Evolutionary conservation across 129 eudicot genomes (phyloP).

Genomic region (Escallonia herrerae): DNA sequence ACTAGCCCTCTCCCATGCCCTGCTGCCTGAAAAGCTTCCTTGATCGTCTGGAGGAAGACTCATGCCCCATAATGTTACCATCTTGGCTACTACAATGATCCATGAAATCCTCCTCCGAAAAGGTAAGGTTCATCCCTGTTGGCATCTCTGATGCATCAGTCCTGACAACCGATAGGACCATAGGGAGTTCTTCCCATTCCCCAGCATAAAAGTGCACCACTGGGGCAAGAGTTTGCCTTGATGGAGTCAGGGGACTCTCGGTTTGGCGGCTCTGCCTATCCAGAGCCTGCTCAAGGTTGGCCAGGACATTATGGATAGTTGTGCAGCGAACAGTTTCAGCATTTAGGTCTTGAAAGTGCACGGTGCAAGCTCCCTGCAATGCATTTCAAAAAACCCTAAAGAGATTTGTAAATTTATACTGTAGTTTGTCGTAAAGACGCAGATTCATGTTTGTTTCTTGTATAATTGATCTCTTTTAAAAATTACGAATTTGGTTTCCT

Average conservation of each 20-base stretch:
- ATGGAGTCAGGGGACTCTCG: slow-evolving; percentile 61
- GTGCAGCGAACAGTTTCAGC: slow-evolving; percentile 67
- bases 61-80: slow-evolving; percentile 40
- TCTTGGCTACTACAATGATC: slow-evolving; percentile 66
- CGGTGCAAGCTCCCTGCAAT: slow-evolving; percentile 65
- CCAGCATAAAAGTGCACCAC: slow-evolving; percentile 60
- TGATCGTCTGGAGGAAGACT: slow-evolving; percentile 40
- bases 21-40: slow-evolving; percentile 61
- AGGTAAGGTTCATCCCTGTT: slow-evolving; percentile 43
- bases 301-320: slow-evolving; percentile 64
- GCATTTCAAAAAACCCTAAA: not conserved
- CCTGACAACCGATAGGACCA: slow-evolving; percentile 45
- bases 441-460: no score
- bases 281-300: slow-evolving; percentile 69
- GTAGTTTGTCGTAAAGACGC: no score
- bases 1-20: slow-evolving; percentile 72
- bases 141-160: slow-evolving; percentile 39
- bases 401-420: no score
- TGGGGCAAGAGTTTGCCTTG: slow-evolving; percentile 52
- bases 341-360: slow-evolving; percentile 65
- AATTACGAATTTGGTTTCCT: no score
- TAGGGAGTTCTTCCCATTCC: slow-evolving; percentile 66
- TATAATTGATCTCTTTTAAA: no score
- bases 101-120: slow-evolving; percentile 62
- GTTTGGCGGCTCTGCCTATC: slow-evolving; percentile 62